Conservation (phyloP, 192 early-diverging fungal genomes). For the Entomortierella chlamydospora region DNA sequence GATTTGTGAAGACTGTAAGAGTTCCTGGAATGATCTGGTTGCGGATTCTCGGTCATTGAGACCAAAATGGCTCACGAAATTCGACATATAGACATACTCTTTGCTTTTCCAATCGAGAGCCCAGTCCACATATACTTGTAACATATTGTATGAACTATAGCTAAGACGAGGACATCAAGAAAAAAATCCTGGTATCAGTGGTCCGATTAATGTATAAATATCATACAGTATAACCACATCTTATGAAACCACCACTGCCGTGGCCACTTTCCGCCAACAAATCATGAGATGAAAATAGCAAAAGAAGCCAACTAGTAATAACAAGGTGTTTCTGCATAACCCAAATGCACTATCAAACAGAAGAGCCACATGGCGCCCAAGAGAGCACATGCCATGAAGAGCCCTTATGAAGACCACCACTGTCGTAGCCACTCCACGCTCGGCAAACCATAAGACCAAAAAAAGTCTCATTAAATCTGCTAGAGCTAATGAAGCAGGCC, state of each 20-base stretch:
- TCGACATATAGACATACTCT: slow-evolving; percentile 23
- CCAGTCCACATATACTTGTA: slow-evolving; percentile 12
- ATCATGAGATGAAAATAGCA: too few relatives aligned
- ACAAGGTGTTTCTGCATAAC: too few relatives aligned
- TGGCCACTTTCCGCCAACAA: too few relatives aligned
- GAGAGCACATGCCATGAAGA: slow-evolving; percentile 19
- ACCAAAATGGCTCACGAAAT: slow-evolving; percentile 10
- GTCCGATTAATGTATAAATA: slow-evolving; percentile 8
- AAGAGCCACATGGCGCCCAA: slow-evolving; percentile 16
- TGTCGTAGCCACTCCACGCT: slow-evolving; percentile 30
- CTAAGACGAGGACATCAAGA: too few relatives aligned
- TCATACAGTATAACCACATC: too few relatives aligned
- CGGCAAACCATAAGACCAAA: slow-evolving; percentile 27
- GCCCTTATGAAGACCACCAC: slow-evolving; percentile 25
- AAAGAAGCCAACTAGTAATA: neutral
- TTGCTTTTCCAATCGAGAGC: slow-evolving; percentile 15
- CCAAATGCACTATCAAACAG: slow-evolving; percentile 12
- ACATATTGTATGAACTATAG: neutral
- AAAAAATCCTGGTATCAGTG: neutral
- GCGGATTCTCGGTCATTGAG: slow-evolving; percentile 19
- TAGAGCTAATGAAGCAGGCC: slow-evolving; percentile 30
- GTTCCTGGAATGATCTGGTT: slow-evolving; percentile 1
- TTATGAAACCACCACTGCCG: too few relatives aligned
- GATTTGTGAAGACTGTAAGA: slow-evolving; percentile 5
- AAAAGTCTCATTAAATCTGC: slow-evolving; percentile 26